Conservation (phyloP, 257 asterid species). For the Solanum okadae region DNA sequence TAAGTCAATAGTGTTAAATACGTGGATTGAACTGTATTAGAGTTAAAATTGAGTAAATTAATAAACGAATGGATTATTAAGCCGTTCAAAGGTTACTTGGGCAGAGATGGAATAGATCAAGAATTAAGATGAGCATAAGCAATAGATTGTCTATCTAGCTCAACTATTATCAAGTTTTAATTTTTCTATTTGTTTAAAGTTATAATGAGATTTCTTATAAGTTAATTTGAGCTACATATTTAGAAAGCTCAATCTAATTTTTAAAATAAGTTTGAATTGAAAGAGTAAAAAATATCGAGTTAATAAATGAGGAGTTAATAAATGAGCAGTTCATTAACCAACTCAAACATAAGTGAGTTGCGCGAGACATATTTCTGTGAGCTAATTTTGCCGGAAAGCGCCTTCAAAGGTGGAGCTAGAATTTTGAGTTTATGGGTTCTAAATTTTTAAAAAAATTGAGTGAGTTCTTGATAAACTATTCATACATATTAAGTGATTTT, state of each 20-base stretch:
- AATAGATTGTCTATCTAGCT: background rate
- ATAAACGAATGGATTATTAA: background rate
- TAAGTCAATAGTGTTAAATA: background rate
- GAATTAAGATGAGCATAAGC: background rate
- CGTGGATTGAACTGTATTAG: background rate
- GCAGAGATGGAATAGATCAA: background rate
- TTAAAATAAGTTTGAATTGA: background rate
- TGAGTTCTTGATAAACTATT: background rate
- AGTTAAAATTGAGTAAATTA: background rate
- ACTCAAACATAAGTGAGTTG: background rate
- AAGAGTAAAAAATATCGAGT: background rate
- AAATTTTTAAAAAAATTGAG: background rate
- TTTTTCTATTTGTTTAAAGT: background rate
- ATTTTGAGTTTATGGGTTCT: background rate
- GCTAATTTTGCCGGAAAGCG: no score
- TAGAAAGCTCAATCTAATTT: background rate
- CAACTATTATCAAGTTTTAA: background rate
- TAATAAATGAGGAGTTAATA: no score
- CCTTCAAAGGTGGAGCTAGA: background rate
- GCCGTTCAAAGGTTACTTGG: background rate
- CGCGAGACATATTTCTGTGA: rapidly evolving
- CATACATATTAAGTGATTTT: background rate
- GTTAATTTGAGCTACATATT: background rate
- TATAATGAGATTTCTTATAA: background rate
- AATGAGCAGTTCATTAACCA: no score